These are phyloP conservation scores for Brettanomyces anomalus DNA, from an alignment of 805 yeast genomes.

Conservation along the genomic window DNA sequence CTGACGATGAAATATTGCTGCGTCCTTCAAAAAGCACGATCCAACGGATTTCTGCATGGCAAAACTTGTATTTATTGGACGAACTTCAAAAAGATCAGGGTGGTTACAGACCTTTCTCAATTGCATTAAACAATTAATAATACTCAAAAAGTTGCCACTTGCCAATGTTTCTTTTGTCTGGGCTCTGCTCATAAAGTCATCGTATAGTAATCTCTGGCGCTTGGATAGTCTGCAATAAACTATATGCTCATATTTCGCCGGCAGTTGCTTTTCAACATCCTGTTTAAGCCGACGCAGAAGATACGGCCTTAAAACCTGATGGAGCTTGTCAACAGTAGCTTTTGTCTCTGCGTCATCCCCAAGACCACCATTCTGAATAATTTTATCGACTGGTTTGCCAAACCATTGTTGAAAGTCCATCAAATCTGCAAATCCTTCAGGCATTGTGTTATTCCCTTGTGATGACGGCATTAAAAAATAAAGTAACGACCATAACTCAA, in stretches of 20 bases:
- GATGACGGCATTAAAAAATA: conserved; percentile 95
- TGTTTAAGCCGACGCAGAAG: conserved; percentile 83
- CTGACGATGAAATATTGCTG: conserved; percentile 29
- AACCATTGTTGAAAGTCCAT: conserved; percentile 98
- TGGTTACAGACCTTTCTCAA: conserved; percentile 93
- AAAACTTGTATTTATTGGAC: conserved; percentile 89
- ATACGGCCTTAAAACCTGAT: conserved; percentile 90
- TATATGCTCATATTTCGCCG: conserved; percentile 93
- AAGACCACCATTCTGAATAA: conserved; percentile 64
- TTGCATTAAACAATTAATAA: conserved; percentile 96
- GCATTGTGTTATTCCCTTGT: conserved; percentile 55
- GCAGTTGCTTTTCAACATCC: conserved; percentile 99
- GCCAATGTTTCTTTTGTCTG: conserved; percentile 90
- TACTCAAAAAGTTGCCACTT: conserved; percentile 89
- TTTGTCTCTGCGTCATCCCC: conserved; percentile 68
- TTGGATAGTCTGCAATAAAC: conserved; percentile 87
- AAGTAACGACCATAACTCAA: conserved; percentile 92
- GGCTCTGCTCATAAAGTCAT: conserved; percentile 95
- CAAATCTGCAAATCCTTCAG: conserved; percentile 92
- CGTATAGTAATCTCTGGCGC: conserved; percentile 85
- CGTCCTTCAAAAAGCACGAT: conserved; percentile 35
- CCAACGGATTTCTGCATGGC: conserved; percentile 61
- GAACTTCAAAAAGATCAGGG: conserved; percentile 82
- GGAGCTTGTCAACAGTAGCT: conserved; percentile 79
- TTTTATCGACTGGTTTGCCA: conserved; percentile 91